These are phyloP conservation scores for Candida xyloterini DNA, from an alignment of 805 yeast species.

Conservation along the genomic window DNA sequence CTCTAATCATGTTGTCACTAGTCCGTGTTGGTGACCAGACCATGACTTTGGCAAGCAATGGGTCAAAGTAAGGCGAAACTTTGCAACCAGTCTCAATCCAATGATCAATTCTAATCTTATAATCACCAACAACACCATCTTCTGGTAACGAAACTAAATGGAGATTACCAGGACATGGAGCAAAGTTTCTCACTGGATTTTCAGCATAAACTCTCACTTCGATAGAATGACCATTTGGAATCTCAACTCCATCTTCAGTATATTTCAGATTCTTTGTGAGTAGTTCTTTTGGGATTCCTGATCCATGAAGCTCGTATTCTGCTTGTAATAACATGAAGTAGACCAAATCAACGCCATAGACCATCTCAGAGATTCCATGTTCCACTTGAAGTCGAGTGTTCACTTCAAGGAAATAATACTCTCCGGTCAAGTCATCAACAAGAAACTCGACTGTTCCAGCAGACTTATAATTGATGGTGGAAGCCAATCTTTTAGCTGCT, in stretches of 20 bases:
- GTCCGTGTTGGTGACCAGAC: slow-evolving; percentile 87
- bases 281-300: slow-evolving; percentile 46
- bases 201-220: slow-evolving; percentile 97
- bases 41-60: slow-evolving; percentile 92
- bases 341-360: slow-evolving; percentile 89
- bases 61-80: slow-evolving; percentile 91
- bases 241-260: slow-evolving; percentile 9
- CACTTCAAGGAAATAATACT: slow-evolving; percentile 91
- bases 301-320: slow-evolving; percentile 81
- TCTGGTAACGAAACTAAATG: slow-evolving; percentile 78
- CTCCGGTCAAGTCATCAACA: slow-evolving; percentile 80
- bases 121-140: slow-evolving; percentile 1
- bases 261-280: slow-evolving; percentile 6
- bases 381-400: slow-evolving; percentile 97
- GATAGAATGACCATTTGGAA: slow-evolving; percentile 82
- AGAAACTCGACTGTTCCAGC: slow-evolving; percentile 98
- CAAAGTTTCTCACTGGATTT: slow-evolving; percentile 89
- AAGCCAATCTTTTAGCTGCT: slow-evolving; percentile 80
- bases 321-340: slow-evolving; percentile 96
- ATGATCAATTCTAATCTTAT: slow-evolving; percentile 88
- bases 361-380: slow-evolving; percentile 95
- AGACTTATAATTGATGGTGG: slow-evolving; percentile 83
- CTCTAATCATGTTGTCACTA: slow-evolving; percentile 75
- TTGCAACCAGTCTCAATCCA: slow-evolving; percentile 91
- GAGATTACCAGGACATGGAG: slow-evolving; percentile 94